Percentiles rank a stretch among this genome's conserved stretches.
Conservation (phyloP, 1,139 yeast species). For the Torulaspora globosa region DNA sequence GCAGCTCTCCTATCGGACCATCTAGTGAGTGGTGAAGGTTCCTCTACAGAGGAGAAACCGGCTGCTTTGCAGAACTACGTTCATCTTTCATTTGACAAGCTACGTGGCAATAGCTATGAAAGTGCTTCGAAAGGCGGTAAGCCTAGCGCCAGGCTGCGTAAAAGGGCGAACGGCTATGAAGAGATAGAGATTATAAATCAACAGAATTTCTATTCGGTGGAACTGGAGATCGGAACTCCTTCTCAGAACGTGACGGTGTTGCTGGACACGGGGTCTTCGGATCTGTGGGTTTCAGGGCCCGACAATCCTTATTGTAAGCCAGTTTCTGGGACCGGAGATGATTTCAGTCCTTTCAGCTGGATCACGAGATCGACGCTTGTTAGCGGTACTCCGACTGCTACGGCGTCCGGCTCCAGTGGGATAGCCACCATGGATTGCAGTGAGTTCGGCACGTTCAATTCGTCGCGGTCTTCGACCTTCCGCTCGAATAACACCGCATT, state of each 20-base stretch:
- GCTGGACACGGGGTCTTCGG: conserved; percentile 67
- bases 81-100: conserved; percentile 12
- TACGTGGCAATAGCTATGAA: conserved; percentile 13
- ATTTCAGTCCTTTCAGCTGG: neutral
- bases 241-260: conserved; percentile 47
- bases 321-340: neutral
- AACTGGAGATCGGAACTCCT: conserved; percentile 51
- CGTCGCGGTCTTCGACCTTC: conserved; percentile 45
- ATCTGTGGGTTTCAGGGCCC: conserved; percentile 52
- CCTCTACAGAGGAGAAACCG: neutral
- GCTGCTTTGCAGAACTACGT: neutral
- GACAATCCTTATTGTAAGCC: conserved; percentile 25
- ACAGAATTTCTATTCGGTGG: conserved; percentile 48
- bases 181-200: conserved; percentile 44
- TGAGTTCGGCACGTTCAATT: conserved; percentile 44
- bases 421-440: conserved; percentile 35
- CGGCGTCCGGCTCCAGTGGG: conserved; percentile 11
- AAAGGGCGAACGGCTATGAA: conserved; percentile 12
- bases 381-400: neutral
- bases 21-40: neutral
- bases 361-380: conserved; percentile 2
- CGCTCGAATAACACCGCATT: conserved; percentile 44
- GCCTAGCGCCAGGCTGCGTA: conserved; percentile 8
- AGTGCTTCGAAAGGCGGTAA: conserved; percentile 7
- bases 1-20: conserved; percentile 1